phyloP scores from a whole-genome alignment of 331 rosid species.

The Pyrus hybrid region DNA sequence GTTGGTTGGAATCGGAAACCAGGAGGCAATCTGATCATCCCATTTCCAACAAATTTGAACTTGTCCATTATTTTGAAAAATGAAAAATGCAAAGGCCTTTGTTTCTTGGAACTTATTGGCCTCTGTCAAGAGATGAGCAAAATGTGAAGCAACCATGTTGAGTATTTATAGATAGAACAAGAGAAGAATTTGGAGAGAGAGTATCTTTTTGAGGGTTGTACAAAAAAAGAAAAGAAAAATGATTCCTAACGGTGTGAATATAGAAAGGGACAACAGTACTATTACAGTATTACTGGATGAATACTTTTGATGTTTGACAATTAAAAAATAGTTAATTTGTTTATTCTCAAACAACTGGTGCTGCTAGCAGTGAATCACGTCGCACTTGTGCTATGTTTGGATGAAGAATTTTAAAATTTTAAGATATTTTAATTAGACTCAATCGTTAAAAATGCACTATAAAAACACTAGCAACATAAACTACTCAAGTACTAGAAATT shows the following conservation, averaged over 20 bases:
- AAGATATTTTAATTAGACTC: too few relatives aligned
- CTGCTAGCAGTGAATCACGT: not conserved
- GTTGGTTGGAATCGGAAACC: constrained; percentile 97
- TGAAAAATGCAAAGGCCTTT: not conserved
- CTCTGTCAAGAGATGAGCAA: constrained; percentile 7
- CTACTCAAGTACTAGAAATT: not conserved
- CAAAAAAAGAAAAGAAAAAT: not conserved
- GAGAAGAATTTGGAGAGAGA: not conserved
- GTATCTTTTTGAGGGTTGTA: not conserved
- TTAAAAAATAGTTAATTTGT: not conserved
- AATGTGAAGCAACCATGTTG: constrained; percentile 10
- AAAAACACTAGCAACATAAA: too few relatives aligned
- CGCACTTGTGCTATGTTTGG: not conserved
- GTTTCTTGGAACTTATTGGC: not conserved
- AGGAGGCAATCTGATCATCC: constrained; percentile 74
- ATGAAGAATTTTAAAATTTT: too few relatives aligned
- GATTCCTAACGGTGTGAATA: not conserved
- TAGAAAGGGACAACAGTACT: not conserved
- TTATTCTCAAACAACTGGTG: not conserved
- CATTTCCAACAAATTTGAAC: constrained; percentile 47
- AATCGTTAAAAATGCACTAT: too few relatives aligned
- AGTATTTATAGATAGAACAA: constrained; percentile 22
- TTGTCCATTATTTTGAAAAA: constrained; percentile 35
- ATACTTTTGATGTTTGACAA: not conserved
- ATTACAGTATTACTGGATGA: not conserved